Conservation (phyloP, 805 yeast species). For the Saturnispora quitensis region DNA sequence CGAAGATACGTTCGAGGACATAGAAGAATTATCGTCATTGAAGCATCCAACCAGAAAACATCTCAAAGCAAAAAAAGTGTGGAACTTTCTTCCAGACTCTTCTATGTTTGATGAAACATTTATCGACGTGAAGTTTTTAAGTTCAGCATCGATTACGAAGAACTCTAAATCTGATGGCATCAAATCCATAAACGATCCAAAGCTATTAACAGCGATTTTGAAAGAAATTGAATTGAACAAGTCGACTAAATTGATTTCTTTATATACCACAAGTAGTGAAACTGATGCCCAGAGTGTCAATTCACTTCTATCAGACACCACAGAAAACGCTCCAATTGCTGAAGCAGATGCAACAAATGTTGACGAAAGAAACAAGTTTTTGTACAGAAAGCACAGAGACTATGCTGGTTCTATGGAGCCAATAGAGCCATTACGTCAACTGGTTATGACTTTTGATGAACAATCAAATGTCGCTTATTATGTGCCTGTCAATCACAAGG, state of each 20-base stretch:
- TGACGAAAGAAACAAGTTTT: slow-evolving; percentile 32
- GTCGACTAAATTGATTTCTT: slow-evolving; percentile 64
- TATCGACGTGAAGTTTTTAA: slow-evolving; percentile 52
- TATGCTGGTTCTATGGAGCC: slow-evolving; percentile 59
- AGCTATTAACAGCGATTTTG: slow-evolving; percentile 53
- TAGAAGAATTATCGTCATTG: slow-evolving; percentile 31
- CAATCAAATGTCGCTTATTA: slow-evolving; percentile 55
- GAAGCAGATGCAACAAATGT: slow-evolving; percentile 37
- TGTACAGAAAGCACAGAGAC: slow-evolving; percentile 62
- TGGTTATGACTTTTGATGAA: slow-evolving; percentile 55
- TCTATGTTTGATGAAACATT: slow-evolving; percentile 79
- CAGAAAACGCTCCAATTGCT: slow-evolving; percentile 38
- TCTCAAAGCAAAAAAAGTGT: slow-evolving; percentile 63
- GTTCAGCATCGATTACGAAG: slow-evolving; percentile 41
- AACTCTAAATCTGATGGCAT: slow-evolving; percentile 29
- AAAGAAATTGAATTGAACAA: slow-evolving; percentile 63
- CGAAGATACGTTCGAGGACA: slow-evolving; percentile 65
- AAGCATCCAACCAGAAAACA: slow-evolving; percentile 71
- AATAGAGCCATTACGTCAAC: slow-evolving; percentile 46
- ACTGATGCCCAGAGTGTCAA: slow-evolving; percentile 33
- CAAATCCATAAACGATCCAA: slow-evolving; percentile 25
- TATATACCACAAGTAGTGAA: slow-evolving; percentile 41
- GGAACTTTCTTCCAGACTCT: slow-evolving; percentile 84
- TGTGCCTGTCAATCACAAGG: slow-evolving; percentile 67
- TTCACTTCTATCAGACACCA: slow-evolving; percentile 35